A percentile compares a stretch with the other conserved stretches of the same genome.
phyloP scores from a whole-genome alignment of 2,329 filamentous ascomycete genomes.

The Colletotrichum somersetense region DNA sequence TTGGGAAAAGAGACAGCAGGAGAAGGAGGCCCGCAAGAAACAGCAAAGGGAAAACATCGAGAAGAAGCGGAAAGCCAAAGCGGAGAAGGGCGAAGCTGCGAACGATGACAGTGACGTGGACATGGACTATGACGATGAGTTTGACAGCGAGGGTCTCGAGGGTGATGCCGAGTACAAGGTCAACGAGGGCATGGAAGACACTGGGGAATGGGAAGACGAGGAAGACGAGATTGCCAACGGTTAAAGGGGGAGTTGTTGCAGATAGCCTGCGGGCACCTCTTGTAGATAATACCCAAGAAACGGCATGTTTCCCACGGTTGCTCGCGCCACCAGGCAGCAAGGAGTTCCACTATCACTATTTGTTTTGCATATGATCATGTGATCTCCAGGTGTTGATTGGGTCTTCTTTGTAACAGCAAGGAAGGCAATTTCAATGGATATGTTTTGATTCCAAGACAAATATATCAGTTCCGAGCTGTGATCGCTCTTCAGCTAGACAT shows the following conservation, averaged over 20 bases:
- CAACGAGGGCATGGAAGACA: conserved; percentile 63
- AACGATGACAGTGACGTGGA: conserved; percentile 54
- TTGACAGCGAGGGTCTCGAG: conserved; percentile 64
- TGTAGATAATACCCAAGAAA: conserved; percentile 36
- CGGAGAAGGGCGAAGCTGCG: conserved; percentile 51
- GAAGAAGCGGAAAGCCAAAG: conserved; percentile 75
- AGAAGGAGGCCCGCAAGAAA: conserved; percentile 85
- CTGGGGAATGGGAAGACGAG: conserved; percentile 67
- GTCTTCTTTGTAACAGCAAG: no score
- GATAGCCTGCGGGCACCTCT: neutral
- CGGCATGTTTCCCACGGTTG: neutral
- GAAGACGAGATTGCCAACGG: conserved; percentile 55
- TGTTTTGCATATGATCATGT: neutral
- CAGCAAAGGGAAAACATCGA: conserved; percentile 93
- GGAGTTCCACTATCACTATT: no score
- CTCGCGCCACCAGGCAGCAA: neutral
- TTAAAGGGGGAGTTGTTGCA: conserved; percentile 24
- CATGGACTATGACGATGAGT: conserved; percentile 61
- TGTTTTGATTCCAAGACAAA: no score
- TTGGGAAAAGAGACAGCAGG: conserved; percentile 82
- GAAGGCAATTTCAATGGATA: no score
- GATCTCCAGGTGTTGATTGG: no score
- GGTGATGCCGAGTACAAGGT: conserved; percentile 64
- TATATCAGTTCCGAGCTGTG: no score
- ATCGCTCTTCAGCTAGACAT: no score